These are phyloP conservation scores for Dothiorella sarmentorum DNA, from an alignment of 2,329 filamentous ascomycete genomes.

Conservation along the genomic window DNA sequence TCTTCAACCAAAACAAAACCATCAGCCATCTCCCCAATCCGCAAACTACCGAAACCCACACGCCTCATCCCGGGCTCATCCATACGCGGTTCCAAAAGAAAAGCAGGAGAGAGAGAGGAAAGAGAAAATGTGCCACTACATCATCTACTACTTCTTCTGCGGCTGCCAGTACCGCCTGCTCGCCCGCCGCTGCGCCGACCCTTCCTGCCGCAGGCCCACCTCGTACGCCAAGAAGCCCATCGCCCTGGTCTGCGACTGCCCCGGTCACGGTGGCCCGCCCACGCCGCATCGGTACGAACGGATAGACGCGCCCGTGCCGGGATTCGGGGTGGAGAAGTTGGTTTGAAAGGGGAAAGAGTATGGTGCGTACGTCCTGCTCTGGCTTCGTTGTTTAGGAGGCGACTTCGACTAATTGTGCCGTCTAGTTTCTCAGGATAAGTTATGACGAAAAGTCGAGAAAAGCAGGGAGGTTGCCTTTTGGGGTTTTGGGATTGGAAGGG, in stretches of 20 bases:
- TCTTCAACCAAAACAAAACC: too few species aligned
- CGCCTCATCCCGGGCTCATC: too few species aligned
- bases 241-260: slow-evolving; percentile 11
- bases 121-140: slow-evolving; percentile 16
- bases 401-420: too few species aligned
- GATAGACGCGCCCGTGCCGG: not conserved
- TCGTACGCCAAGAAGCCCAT: slow-evolving; percentile 11
- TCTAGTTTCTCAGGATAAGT: too few species aligned
- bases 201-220: not conserved
- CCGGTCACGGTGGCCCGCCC: slow-evolving; percentile 11
- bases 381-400: not conserved
- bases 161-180: slow-evolving; percentile 13
- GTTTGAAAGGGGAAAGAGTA: not conserved
- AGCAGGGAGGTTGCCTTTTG: too few species aligned
- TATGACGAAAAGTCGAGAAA: too few species aligned
- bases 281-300: slow-evolving; percentile 2
- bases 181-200: not conserved
- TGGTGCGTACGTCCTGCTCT: too few species aligned
- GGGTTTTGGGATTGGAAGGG: too few species aligned
- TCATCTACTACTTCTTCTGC: slow-evolving; percentile 15
- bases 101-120: not conserved
- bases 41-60: too few species aligned
- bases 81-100: too few species aligned
- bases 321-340: not conserved
- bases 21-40: too few species aligned